Conservation (phyloP, 495 filamentous ascomycete species). For the Neurospora sp. region DNA sequence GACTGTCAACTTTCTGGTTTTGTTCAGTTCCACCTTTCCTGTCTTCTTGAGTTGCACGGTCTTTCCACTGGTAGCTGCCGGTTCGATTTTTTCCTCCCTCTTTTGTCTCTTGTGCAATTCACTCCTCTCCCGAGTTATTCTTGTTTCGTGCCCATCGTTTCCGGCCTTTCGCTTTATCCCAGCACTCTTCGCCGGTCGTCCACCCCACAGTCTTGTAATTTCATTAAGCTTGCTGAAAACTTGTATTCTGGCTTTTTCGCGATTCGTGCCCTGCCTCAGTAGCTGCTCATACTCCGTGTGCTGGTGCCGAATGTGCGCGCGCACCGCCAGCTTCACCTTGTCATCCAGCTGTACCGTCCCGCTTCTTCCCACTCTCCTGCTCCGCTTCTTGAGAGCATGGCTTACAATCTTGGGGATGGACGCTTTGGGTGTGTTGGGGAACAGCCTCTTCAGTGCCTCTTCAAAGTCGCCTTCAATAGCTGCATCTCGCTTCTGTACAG, state of each 20-base stretch:
- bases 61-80: not conserved
- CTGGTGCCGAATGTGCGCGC: conserved; percentile 28
- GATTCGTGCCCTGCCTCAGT: conserved; percentile 6
- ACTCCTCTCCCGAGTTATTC: not conserved
- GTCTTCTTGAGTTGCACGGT: not conserved
- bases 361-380: conserved; percentile 26
- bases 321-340: conserved; percentile 25
- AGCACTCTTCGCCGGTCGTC: not conserved
- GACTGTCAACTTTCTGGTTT: not conserved
- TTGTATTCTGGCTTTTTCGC: conserved; percentile 10
- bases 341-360: conserved; percentile 13
- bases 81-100: not conserved
- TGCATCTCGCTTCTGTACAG: conserved; percentile 19
- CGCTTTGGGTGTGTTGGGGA: conserved; percentile 17
- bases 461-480: conserved; percentile 17
- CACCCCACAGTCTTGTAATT: conserved; percentile 12
- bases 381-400: conserved; percentile 22
- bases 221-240: conserved; percentile 12
- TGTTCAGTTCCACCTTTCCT: not conserved
- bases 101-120: not conserved
- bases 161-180: not conserved
- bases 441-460: conserved; percentile 15
- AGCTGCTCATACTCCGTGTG: conserved; percentile 29
- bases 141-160: not conserved
- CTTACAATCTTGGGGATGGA: conserved; percentile 13